Evolutionary conservation across 805 yeast species (phyloP), one percentile per base, ranked within the genome.

Genomic region (Candida morakotiae): DNA sequence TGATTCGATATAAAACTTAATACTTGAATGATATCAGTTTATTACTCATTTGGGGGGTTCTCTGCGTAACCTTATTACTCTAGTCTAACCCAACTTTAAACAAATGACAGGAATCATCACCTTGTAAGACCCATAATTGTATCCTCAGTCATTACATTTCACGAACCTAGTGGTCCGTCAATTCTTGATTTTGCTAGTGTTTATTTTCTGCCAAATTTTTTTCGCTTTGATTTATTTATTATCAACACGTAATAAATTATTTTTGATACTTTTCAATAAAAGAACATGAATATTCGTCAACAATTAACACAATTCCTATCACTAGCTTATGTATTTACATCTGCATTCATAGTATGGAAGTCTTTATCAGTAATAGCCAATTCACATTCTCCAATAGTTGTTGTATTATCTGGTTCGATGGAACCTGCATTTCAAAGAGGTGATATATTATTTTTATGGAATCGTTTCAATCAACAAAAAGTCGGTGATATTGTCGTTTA

Each of bases 371-470:
- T 91, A 3, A 67, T 80, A 1, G 73, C 96, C 9, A 79, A 87
- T 61, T 80, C 96, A 0, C 81, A 86, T 43, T 86, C 97, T 1
- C 98, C 98, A 15, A 79, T 93, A 17, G 98, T 93, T 15, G 98
- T 93, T 20, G 98, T 93, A 8, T 75, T 93, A 34, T 88, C 98
- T 1, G 98, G 98, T 5, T 91, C 98, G 2, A 93, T 93, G 98
- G 98, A 93, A 59, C 98, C 98, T 2, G 98, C 98, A 2, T 93
- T 93, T 73, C 97, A 93, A 63, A 77, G 98, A 63, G 98, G 98
- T 35, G 98, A 93, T 57, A 82, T 93, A 13, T 65, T 93, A 43
- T 81, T 93, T 52, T 67, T 93, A 39, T 89, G 96, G 95, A 93
- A 93, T 61, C 72, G 97, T 47, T 79, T 83, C 39, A 53, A 63